phyloP scores from a whole-genome alignment of 441 rosid genomes.

The Erysimum cheiri region DNA sequence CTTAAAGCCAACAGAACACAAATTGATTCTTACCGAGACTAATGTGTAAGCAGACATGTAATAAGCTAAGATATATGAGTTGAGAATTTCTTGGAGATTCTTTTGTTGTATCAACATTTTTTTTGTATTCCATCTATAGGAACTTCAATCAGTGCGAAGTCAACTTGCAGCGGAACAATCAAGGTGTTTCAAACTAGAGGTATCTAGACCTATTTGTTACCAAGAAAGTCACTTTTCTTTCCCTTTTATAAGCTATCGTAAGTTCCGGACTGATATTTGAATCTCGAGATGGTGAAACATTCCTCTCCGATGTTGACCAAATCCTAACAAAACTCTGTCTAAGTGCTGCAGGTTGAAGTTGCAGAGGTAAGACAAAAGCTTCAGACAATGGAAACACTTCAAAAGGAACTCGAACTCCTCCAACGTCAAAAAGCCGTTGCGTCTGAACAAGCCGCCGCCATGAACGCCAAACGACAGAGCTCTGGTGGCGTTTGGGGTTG shows the following conservation, averaged over 20 bases:
- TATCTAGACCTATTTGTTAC: constrained; percentile 35
- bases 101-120: not conserved
- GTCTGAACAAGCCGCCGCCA: constrained; percentile 81
- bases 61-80: not conserved
- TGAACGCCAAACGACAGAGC: constrained; percentile 70
- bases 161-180: constrained; percentile 96
- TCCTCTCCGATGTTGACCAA: not conserved
- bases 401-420: constrained; percentile 87
- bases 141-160: constrained; percentile 88
- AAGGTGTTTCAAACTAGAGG: constrained; percentile 96
- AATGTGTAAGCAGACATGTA: not conserved
- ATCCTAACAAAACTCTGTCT: constrained; percentile 2
- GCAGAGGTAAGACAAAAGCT: constrained; percentile 94
- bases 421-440: constrained; percentile 88
- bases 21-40: not conserved
- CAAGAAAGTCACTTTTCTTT: constrained; percentile 2
- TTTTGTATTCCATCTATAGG: constrained; percentile 49
- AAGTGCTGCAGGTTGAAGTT: constrained; percentile 74
- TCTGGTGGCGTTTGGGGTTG: constrained; percentile 97
- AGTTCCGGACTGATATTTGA: constrained; percentile 5
- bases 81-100: not conserved
- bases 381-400: constrained; percentile 79
- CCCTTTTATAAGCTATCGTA: not conserved
- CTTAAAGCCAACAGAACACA: not conserved
- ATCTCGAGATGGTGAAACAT: constrained; percentile 9